phyloP scores from a whole-genome alignment of 768 basidiomycete genomes.

The Russula abietina region DNA sequence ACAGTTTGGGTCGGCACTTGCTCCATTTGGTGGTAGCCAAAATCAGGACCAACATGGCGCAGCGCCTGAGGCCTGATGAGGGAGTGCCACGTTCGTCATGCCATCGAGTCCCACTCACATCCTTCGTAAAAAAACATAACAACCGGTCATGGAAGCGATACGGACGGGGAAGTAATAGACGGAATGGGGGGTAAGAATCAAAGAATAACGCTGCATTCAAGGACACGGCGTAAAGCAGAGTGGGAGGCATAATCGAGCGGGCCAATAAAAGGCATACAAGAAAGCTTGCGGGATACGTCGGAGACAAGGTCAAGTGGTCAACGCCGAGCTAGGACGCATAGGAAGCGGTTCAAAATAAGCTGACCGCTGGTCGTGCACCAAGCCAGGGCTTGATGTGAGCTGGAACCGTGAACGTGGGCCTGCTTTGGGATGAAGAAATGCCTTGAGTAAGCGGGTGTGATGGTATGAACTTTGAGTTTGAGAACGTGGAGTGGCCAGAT shows the following conservation, averaged over 20 bases:
- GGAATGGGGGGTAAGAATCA: neutral
- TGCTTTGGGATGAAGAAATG: conserved; percentile 6
- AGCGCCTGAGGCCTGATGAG: neutral
- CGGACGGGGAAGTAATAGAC: neutral
- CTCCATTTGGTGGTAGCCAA: conserved; percentile 1
- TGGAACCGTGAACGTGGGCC: conserved; percentile 9
- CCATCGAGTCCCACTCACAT: conserved; percentile 7
- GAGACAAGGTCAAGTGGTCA: neutral
- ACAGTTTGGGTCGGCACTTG: neutral
- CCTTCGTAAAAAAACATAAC: neutral
- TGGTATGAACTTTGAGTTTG: neutral
- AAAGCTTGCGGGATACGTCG: neutral
- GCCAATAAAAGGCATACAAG: conserved; percentile 1
- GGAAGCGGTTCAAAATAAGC: conserved; percentile 12
- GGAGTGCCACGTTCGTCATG: neutral
- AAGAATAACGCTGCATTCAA: neutral
- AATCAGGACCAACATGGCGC: neutral
- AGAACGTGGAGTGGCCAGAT: neutral
- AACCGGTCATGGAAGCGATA: conserved; percentile 9
- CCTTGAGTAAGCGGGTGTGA: conserved; percentile 6
- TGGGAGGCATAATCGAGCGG: conserved; percentile 2
- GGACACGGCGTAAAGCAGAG: neutral
- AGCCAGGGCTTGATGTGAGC: conserved; percentile 16
- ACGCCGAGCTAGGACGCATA: neutral
- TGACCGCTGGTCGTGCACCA: conserved; percentile 10